Evolutionary conservation across 306 rosid genomes (phyloP).

Genomic region (Hippophae tibetana): DNA sequence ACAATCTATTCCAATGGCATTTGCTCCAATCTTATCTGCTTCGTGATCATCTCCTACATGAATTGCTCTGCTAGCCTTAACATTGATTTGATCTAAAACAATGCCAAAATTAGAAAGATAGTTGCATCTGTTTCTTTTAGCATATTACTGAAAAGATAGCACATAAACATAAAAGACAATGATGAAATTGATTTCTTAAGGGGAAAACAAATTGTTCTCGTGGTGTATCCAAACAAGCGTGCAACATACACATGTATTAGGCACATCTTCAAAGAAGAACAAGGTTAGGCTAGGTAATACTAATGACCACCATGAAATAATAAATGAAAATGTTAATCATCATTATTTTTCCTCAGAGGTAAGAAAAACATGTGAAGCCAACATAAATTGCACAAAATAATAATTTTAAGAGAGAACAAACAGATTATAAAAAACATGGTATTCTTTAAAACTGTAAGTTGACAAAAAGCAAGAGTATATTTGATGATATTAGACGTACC

Average conservation of each 20-base stretch:
- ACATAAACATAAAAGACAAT: neutral
- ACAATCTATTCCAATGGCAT: slow-evolving; percentile 71
- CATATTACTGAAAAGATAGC: neutral
- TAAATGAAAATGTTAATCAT: no score
- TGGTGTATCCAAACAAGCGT: no score
- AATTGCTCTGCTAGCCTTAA: slow-evolving; percentile 56
- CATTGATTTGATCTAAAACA: slow-evolving; percentile 54
- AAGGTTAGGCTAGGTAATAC: no score
- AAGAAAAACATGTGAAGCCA: no score
- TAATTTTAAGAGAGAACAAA: neutral
- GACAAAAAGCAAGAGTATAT: neutral
- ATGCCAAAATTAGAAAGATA: neutral
- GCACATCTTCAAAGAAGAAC: no score
- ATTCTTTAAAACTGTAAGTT: neutral
- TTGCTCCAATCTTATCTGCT: slow-evolving; percentile 78
- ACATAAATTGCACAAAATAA: no score
- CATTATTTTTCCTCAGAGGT: no score
- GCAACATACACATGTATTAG: no score
- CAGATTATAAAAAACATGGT: neutral
- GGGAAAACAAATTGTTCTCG: no score
- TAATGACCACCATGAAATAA: no score
- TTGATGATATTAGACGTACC: slow-evolving; percentile 28
- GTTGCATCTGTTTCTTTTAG: neutral
- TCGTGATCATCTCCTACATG: slow-evolving; percentile 80
- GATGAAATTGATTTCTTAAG: neutral